Evolutionary conservation across 192 early-diverging fungal species (phyloP), one percentile per base, ranked within the genome.

Genomic region (Coemansia furcata): DNA sequence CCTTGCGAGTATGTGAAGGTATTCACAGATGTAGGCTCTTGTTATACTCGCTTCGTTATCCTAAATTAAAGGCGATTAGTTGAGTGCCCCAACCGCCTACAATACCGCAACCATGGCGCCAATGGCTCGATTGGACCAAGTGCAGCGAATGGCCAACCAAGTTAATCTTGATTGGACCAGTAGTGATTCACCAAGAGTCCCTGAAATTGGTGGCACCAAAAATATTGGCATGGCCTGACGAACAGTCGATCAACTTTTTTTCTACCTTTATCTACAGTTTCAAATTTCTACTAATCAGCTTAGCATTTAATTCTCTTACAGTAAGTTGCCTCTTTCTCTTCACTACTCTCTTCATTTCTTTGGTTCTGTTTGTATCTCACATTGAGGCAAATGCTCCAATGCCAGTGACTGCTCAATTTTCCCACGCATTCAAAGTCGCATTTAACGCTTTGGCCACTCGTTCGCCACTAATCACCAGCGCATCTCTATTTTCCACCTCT

Each of bases 371-470:
- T 12, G 49, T 52, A 8, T 29, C 15, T 52, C 23, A 11, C 50
- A 14, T 52, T 52, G 50, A 52, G 26, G 8, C 49, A 23, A 50
- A 68, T 61, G 67, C 5, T 44, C 49, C 49, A 50, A 61, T 68
- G 59, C 32, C 59, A 52, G 67, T 52, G 49, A 52, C 47, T 8
- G 19, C 47, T 50, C 47, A 50, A 50, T 26, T 50, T 21, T 23
- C 21, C 6, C 47, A 23, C 23, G 19, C 47, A 21, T 26, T 23
- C 47, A 50, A 23, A 50, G 11, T 10, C 0, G 26, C 47, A 21
- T 26, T 50, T 50, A 50, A 26, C 47, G 23, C 47, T 1, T 26
- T 50, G 47, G 21, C 47, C 26, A 15, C 47, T 50, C 47, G 47
- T 8, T 50, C 47, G 47, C 55, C 30, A 70, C 60, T 44, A 64